These are phyloP conservation scores for Conticribra weissflogii DNA, from an alignment of 108 stramenopile genomes.

Conservation along the genomic window DNA sequence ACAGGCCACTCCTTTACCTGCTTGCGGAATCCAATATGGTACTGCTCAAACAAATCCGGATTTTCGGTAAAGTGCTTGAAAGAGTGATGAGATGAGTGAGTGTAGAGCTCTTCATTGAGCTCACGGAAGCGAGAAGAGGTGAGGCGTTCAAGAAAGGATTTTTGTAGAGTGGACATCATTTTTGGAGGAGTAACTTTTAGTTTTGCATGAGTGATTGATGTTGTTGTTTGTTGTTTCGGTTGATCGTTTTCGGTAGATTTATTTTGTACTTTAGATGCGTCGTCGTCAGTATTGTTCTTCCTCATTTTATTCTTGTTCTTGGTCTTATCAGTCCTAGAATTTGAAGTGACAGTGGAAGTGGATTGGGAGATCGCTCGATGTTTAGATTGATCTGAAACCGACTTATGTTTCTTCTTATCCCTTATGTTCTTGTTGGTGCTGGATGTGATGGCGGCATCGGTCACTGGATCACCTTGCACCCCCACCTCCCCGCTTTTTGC, in stretches of 20 bases:
- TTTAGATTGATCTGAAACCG: too few species aligned
- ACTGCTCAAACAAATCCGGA: slow-evolving; percentile 95
- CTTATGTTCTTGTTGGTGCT: too few species aligned
- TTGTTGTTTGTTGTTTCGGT: background rate
- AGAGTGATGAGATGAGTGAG: slow-evolving; percentile 74
- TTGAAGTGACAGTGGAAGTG: too few species aligned
- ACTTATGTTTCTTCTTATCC: too few species aligned
- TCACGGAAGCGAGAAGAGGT: slow-evolving; percentile 95
- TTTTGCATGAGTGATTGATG: slow-evolving; percentile 12
- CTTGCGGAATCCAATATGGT: slow-evolving; percentile 96
- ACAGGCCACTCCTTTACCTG: slow-evolving; percentile 95
- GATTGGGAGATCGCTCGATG: too few species aligned
- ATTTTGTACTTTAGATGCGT: too few species aligned
- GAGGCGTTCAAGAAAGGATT: slow-evolving; percentile 76
- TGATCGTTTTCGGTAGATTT: background rate
- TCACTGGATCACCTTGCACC: too few species aligned
- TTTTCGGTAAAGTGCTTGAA: slow-evolving; percentile 79
- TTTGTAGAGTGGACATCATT: slow-evolving; percentile 59
- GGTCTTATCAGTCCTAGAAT: background rate
- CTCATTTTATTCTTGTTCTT: background rate
- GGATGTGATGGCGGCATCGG: too few species aligned
- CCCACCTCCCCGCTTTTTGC: too few species aligned
- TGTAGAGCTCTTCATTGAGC: slow-evolving; percentile 98
- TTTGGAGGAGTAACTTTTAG: slow-evolving; percentile 27
- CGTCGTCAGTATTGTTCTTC: background rate